Base-by-base conservation (phyloP, 768 basidiomycete genomes). In the Macrolepiota albuminosa region DNA sequence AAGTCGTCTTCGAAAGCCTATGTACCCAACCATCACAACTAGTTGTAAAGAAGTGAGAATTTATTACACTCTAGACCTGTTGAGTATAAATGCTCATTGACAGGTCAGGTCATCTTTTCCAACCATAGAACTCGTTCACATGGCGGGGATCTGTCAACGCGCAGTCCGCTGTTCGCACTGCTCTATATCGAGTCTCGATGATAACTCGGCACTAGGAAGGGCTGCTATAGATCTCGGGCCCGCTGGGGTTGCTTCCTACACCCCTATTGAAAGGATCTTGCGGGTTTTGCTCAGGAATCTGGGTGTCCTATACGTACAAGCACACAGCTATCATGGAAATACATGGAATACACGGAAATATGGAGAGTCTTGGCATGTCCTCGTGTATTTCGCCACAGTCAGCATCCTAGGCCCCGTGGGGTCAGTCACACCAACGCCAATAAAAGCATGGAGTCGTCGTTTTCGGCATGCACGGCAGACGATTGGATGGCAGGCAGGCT, bases 401-500 rank as follows among this genome's bases (percentile, higher is more conserved):
- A 39, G n/a, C 26, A 5, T 26, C 34, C 18, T 36, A 11, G 43
- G 34, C 40, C 43, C 18, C 53, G 53, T 42, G 47, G 49, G 37
- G 37, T 42, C 53, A 55, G 56, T 58, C 60, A 46, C 57, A 34
- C 36, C 26, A 31, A n/a, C 26, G 11, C 46, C 58, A 52, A 55
- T 53, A 42, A 21, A 56, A 18, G 45, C 42, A 16, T 40, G 26
- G 49, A 58, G 49, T 56, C 63, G 16, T 49, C 73, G 43, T 65
- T 77, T 77, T 13, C 62, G 64, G 21, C 66, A 71, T 57, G 71
- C 70, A 57, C 68, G 68, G 49, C 69, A 72, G 43, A 63, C 61
- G 29, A 69, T 68, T 60, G 68, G 58, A 29, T 29, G 29, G 29
- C 29, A 29, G 29, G 29, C 29, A 29, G 29, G 29, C 29, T 29